Evolutionary conservation across 768 basidiomycete species (phyloP), one percentile per base, ranked within the genome.

Genomic region (Leccinellum rugosiceps): DNA sequence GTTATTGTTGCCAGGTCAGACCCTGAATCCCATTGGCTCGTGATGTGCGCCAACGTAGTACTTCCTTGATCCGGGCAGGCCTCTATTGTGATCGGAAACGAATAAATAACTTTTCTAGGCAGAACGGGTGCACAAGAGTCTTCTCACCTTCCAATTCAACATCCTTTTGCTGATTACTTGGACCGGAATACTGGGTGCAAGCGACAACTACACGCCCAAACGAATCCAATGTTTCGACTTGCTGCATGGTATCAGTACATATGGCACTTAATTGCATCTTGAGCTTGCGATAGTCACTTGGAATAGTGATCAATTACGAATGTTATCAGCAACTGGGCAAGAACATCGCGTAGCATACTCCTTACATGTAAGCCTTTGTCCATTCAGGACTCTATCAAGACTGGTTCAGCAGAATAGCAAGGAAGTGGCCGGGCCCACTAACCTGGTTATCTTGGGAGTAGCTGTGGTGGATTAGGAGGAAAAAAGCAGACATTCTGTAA

Each of bases 401-500:
- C 51, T 9, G 21, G 14, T 41, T 59, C 34, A 55, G 38, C n/a
- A 55, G 28, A 34, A 47, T n/a, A 26, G 50, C 25, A 31, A 28
- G 41, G 26, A 21, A 15, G 34, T 3, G n/a, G 11, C 6, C 25
- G 6, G 21, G 28, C 47, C 32, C 25, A 58, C 68, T 43, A 62
- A 83, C 87, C 77, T 88, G 88, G 0, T 82, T 85, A 64, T 90
- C 86, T 62, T 83, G 75, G 17, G 89, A 75, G 69, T 88, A 87
- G 58, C 87, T 88, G 59, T 13, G 15, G 41, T 53, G 19, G 28
- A n/a, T 50, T 4, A 32, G 32, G 8, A 35, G 47, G 38, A 30
- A 23, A 17, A 7, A 25, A 11, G 21, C 10, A 21, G 19, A 8
- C 0, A 3, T 25, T 15, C 21, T 5, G 31, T 65, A 23, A 55